Conservation (phyloP, 495 filamentous ascomycete genomes). For the Lepraria neglecta region DNA sequence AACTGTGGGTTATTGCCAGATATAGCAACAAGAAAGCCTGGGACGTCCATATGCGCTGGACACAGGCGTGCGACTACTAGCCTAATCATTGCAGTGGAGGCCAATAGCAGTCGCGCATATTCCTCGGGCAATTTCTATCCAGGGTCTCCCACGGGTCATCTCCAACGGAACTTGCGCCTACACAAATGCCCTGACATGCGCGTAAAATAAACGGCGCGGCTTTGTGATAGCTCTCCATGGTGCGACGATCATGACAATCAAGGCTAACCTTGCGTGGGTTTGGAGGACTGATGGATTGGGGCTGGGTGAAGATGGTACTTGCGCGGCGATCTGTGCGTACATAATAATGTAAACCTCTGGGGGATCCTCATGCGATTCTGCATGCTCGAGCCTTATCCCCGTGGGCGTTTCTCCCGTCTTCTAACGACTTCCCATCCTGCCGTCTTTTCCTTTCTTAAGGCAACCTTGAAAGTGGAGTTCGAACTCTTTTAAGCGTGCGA, state of each 20-base stretch:
- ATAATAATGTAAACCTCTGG: background rate
- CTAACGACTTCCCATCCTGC: background rate
- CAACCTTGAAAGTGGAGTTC: background rate
- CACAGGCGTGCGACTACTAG: background rate
- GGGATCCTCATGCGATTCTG: background rate
- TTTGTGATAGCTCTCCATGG: background rate
- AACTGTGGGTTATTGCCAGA: background rate
- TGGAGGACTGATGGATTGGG: background rate
- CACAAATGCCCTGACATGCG: background rate
- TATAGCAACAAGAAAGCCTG: background rate
- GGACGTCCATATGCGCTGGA: constrained; percentile 5
- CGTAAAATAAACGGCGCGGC: constrained; percentile 5
- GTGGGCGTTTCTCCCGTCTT: background rate
- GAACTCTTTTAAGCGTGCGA: background rate
- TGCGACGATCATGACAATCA: background rate
- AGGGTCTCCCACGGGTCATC: background rate
- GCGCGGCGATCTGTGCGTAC: constrained; percentile 7
- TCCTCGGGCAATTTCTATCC: background rate
- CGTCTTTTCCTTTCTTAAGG: background rate
- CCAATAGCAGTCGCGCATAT: background rate
- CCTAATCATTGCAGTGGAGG: background rate
- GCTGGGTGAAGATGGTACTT: background rate
- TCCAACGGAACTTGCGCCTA: background rate
- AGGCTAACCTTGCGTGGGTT: background rate
- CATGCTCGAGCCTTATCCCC: background rate